A percentile compares a stretch with the other conserved stretches of the same genome.
Evolutionary conservation across 257 asterid species (phyloP).

Genomic region (Anisodus tanguticus): DNA sequence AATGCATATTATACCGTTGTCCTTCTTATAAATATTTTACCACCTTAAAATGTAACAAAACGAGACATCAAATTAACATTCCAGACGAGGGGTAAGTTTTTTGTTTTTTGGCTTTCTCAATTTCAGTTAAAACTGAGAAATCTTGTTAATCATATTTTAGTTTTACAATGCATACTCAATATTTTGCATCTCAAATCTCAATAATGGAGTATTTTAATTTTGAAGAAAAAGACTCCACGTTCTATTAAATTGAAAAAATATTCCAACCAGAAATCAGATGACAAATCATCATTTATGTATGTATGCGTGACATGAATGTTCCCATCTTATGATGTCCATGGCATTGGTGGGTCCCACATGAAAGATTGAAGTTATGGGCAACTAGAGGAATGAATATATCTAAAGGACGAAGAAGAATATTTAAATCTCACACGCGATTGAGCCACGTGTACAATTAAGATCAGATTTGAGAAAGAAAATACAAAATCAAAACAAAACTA

Average conservation of each 20-base stretch:
- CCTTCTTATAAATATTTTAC: not conserved
- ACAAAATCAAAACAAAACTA: not conserved
- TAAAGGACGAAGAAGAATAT: conserved; percentile 36
- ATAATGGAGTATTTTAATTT: not conserved
- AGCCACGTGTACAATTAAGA: conserved; percentile 50
- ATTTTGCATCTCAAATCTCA: not conserved
- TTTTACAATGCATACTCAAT: no score
- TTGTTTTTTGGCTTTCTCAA: no score
- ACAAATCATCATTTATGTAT: not conserved
- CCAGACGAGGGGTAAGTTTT: no score
- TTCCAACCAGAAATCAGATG: not conserved
- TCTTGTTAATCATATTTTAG: no score
- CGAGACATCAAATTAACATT: no score
- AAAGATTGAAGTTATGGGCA: conserved; percentile 36
- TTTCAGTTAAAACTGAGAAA: no score
- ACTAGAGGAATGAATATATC: conserved; percentile 27
- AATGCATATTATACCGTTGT: not conserved
- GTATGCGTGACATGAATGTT: not conserved
- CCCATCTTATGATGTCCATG: not conserved
- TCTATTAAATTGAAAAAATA: no score
- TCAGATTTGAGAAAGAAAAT: not conserved
- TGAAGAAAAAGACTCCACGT: no score
- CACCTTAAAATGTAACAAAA: not conserved
- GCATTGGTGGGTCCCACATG: conserved; percentile 27
- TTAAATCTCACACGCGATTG: conserved; percentile 41